Conservation (phyloP, 257 asterid species). For the Buddleja alternifolia region DNA sequence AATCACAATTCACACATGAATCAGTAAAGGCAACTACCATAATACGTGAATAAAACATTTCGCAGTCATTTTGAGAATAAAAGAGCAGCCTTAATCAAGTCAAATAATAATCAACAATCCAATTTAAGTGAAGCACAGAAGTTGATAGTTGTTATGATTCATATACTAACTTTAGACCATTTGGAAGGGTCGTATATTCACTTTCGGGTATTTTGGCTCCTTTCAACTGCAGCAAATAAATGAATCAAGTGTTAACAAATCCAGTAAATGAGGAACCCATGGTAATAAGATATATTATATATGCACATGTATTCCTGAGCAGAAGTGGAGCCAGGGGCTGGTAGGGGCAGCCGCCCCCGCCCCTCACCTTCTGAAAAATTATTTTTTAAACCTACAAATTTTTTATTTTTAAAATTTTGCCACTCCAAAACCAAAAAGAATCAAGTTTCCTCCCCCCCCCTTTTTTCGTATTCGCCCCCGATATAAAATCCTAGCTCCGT, state of each 20-base stretch:
- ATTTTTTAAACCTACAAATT: too few relatives aligned
- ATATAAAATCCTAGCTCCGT: too few relatives aligned
- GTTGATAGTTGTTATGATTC: background rate
- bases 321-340: too few relatives aligned
- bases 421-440: too few relatives aligned
- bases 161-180: conserved; percentile 86
- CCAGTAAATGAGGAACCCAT: background rate
- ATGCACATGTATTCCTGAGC: background rate
- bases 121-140: too few relatives aligned
- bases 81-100: background rate
- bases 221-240: conserved; percentile 71
- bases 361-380: too few relatives aligned
- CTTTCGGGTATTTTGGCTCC: conserved; percentile 93
- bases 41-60: background rate
- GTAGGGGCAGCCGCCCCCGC: too few relatives aligned
- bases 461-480: too few relatives aligned
- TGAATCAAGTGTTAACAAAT: conserved; percentile 14
- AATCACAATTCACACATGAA: background rate
- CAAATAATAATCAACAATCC: too few relatives aligned
- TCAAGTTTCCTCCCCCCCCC: too few relatives aligned
- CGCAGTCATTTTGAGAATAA: background rate
- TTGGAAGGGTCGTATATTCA: conserved; percentile 76
- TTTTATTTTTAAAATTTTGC: too few relatives aligned
- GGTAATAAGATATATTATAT: background rate
- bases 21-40: background rate